Percentiles rank a stretch among this genome's conserved stretches.
Conservation (phyloP, 2,329 filamentous ascomycete species). For the Cladorrhinum sp. region DNA sequence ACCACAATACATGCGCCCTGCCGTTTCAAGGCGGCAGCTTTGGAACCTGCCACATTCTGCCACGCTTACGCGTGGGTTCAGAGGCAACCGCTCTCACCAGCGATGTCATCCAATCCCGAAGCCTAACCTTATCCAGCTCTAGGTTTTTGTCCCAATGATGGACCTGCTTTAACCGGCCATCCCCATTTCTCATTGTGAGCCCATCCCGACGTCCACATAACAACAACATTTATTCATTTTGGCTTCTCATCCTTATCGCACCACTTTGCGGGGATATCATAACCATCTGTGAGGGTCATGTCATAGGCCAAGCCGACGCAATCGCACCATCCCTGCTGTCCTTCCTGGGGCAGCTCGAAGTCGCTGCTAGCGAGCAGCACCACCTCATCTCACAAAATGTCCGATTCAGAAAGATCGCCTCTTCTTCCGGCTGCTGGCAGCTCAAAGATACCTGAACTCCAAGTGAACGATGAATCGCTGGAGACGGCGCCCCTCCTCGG, state of each 20-base stretch:
- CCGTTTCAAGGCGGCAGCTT: neutral
- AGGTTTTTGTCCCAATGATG: neutral
- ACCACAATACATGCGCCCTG: neutral
- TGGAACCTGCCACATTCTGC: neutral
- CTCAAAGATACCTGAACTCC: conserved; percentile 25
- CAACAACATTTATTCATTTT: conserved; percentile 6
- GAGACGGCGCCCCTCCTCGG: conserved; percentile 56
- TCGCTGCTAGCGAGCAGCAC: neutral
- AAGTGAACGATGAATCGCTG: conserved; percentile 26
- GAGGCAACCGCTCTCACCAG: neutral
- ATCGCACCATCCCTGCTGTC: conserved; percentile 6
- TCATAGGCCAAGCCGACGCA: conserved; percentile 4
- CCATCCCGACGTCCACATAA: neutral
- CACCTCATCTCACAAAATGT: conserved; percentile 34
- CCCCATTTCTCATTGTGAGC: neutral
- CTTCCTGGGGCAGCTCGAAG: neutral
- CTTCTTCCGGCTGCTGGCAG: conserved; percentile 40
- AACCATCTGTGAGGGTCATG: neutral
- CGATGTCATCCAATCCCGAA: neutral
- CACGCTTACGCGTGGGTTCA: neutral
- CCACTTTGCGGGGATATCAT: neutral
- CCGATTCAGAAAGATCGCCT: conserved; percentile 44
- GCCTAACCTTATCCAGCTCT: neutral
- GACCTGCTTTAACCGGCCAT: neutral
- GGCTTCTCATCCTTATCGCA: neutral